Percentiles rank a stretch among this genome's conserved stretches.
These are phyloP conservation scores for Scytalidium sp. DNA, from an alignment of 2,329 filamentous ascomycete species.

Conservation along the genomic window DNA sequence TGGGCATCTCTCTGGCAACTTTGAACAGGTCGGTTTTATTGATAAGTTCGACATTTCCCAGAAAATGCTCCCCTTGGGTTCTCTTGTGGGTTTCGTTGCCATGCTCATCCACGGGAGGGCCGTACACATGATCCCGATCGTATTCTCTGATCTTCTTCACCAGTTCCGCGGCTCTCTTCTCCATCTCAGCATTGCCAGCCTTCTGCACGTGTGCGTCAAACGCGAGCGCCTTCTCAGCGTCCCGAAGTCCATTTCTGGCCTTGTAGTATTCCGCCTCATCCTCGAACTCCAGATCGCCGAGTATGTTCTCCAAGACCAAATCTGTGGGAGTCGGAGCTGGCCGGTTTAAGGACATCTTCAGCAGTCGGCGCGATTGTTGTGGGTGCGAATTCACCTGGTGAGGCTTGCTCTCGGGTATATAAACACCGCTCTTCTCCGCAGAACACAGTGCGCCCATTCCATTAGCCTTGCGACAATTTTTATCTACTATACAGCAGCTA, in stretches of 20 bases:
- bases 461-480: constrained; percentile 1
- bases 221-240: constrained; percentile 19
- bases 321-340: constrained; percentile 10
- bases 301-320: constrained; percentile 10
- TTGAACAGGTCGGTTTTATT: constrained; percentile 53
- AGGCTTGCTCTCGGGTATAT: constrained; percentile 17
- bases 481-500: no score
- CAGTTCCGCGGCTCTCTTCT: constrained; percentile 23
- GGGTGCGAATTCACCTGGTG: constrained; percentile 8
- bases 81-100: constrained; percentile 17
- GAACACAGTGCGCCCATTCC: constrained; percentile 26
- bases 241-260: constrained; percentile 16
- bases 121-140: constrained; percentile 24
- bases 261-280: constrained; percentile 16
- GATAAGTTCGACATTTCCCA: constrained; percentile 53
- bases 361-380: constrained; percentile 17
- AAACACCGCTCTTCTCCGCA: constrained; percentile 24
- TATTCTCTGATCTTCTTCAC: constrained; percentile 23
- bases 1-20: constrained; percentile 60
- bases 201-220: constrained; percentile 24
- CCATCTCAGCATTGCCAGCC: constrained; percentile 18
- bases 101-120: constrained; percentile 11
- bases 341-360: constrained; percentile 21
- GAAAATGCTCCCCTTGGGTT: constrained; percentile 50
- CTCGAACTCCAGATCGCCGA: constrained; percentile 14